These are phyloP conservation scores for Eudorina sp. DNA, from an alignment of 139 green algal genomes.

Conservation along the genomic window DNA sequence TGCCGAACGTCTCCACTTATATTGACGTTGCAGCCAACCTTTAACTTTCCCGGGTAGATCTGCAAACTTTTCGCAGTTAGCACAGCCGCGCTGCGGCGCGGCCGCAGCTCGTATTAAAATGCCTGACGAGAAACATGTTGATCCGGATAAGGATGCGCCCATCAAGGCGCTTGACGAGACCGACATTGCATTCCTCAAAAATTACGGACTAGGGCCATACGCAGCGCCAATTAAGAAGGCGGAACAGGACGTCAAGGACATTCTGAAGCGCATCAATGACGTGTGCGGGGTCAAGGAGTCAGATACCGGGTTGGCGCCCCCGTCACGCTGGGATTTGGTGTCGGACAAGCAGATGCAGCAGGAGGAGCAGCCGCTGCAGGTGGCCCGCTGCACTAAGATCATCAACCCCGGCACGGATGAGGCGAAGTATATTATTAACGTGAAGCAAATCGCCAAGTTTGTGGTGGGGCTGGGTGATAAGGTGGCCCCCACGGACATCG, in stretches of 20 bases:
- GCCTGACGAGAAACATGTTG: slow-evolving; percentile 49
- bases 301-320: slow-evolving; percentile 95
- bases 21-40: too few relatives aligned
- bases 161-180: slow-evolving; percentile 92
- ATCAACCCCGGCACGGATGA: slow-evolving; percentile 98
- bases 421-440: slow-evolving; percentile 99
- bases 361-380: slow-evolving; percentile 70
- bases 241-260: slow-evolving; percentile 87
- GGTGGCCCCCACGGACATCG: slow-evolving; percentile 98
- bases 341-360: slow-evolving; percentile 98
- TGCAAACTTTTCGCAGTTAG: not conserved
- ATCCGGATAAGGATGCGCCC: slow-evolving; percentile 79
- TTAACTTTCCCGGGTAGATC: slow-evolving; percentile 11
- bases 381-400: slow-evolving; percentile 99
- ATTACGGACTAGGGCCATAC: slow-evolving; percentile 89
- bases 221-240: slow-evolving; percentile 86
- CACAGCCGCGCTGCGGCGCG: slow-evolving; percentile 15
- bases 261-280: slow-evolving; percentile 90
- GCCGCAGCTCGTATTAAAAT: slow-evolving; percentile 17
- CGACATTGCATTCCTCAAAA: slow-evolving; percentile 97
- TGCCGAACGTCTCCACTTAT: too few relatives aligned
- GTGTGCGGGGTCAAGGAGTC: slow-evolving; percentile 95
- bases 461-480: slow-evolving; percentile 98
- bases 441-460: slow-evolving; percentile 99
- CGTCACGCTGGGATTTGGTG: slow-evolving; percentile 98